Evolutionary conservation across 345 rosid species (phyloP).

Genomic region (Eucalyptus caleyi): DNA sequence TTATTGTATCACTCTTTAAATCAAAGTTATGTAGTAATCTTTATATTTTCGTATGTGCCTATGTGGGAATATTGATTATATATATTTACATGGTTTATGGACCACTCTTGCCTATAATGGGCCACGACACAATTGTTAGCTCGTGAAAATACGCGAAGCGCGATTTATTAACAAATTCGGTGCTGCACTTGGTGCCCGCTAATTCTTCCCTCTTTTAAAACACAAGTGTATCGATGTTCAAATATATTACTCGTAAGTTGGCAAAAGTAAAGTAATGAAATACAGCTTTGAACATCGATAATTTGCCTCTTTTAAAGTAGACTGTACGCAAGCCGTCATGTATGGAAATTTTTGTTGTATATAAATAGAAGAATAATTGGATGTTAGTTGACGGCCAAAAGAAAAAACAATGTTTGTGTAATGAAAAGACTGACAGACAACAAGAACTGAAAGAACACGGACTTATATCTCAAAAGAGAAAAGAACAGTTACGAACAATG

Average conservation of each 20-base stretch:
- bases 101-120: background rate
- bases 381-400: background rate
- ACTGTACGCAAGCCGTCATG: background rate
- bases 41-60: background rate
- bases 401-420: background rate
- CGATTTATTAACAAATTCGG: background rate
- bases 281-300: background rate
- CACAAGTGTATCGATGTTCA: background rate
- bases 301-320: background rate
- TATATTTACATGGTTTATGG: background rate
- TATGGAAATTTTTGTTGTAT: background rate
- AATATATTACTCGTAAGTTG: background rate
- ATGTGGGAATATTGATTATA: background rate
- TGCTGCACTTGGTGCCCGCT: background rate
- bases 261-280: background rate
- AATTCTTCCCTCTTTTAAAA: background rate
- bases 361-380: background rate
- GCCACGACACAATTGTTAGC: background rate
- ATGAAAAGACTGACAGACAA: background rate
- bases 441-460: background rate
- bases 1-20: background rate
- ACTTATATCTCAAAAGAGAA: background rate
- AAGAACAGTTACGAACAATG: background rate
- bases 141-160: background rate
- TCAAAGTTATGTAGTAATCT: background rate